Percentiles rank a stretch among this genome's conserved stretches.
These are phyloP conservation scores for Haplosporangium sp. DNA, from an alignment of 371 early-diverging fungal genomes.

Conservation along the genomic window DNA sequence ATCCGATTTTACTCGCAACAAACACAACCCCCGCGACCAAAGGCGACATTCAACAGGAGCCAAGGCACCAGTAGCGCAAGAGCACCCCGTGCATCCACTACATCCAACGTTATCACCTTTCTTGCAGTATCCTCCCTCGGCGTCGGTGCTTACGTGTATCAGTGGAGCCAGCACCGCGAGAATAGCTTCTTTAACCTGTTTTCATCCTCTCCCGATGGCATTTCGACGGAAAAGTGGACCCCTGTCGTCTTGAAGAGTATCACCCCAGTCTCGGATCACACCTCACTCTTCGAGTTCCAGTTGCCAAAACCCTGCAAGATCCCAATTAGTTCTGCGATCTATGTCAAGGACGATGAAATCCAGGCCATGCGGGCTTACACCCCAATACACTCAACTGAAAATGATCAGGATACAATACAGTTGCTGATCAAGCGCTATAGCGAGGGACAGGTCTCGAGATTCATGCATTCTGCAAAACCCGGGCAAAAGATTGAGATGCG, in stretches of 20 bases:
- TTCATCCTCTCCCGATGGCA: slow-evolving; percentile 4
- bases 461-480: slow-evolving; percentile 39
- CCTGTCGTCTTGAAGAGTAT: slow-evolving; percentile 36
- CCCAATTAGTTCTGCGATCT: slow-evolving; percentile 45
- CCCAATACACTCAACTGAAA: slow-evolving; percentile 36
- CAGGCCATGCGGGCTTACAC: slow-evolving; percentile 55
- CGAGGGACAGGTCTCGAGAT: slow-evolving; percentile 54
- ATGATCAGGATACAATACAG: slow-evolving; percentile 31
- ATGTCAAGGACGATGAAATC: slow-evolving; percentile 52
- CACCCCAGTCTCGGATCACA: slow-evolving; percentile 25
- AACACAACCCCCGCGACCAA: not conserved
- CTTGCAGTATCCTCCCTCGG: slow-evolving; percentile 32
- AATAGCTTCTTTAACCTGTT: slow-evolving; percentile 12
- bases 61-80: slow-evolving; percentile 17
- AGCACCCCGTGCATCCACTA: slow-evolving; percentile 20
- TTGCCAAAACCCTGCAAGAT: slow-evolving; percentile 38
- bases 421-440: slow-evolving; percentile 48
- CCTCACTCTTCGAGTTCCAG: slow-evolving; percentile 49
- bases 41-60: slow-evolving; percentile 19
- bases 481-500: slow-evolving; percentile 51
- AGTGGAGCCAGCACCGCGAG: slow-evolving; percentile 22
- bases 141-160: slow-evolving; percentile 36
- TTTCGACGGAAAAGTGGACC: slow-evolving; percentile 47
- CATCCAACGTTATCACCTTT: slow-evolving; percentile 34
- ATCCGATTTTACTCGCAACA: slow-evolving; percentile 16